A percentile compares a stretch with the other conserved stretches of the same genome.
Conservation (phyloP, 2,329 filamentous ascomycete genomes). For the Chrysoporthe deuterocubensis region DNA sequence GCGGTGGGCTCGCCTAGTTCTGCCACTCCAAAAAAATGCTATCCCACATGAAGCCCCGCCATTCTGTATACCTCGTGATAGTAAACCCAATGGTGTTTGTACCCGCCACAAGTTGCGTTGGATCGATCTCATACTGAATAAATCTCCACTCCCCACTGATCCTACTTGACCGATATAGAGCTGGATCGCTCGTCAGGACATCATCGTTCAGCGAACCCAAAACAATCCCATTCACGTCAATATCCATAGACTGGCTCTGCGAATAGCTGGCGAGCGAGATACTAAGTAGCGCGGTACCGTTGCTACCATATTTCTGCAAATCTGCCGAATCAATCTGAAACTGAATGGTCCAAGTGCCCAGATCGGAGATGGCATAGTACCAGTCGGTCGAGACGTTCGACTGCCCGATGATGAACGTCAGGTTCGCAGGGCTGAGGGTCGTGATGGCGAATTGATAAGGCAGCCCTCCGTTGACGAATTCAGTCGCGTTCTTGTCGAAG, state of each 20-base stretch:
- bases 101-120: constrained; percentile 30
- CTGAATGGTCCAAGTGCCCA: constrained; percentile 42
- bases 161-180: constrained; percentile 52
- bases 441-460: constrained; percentile 51
- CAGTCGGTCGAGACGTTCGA: constrained; percentile 45
- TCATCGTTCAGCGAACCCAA: constrained; percentile 47
- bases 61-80: constrained; percentile 35
- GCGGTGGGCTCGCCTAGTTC: neutral
- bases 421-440: constrained; percentile 47
- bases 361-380: constrained; percentile 52
- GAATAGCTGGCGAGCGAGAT: constrained; percentile 51
- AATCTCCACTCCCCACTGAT: constrained; percentile 52
- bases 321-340: constrained; percentile 33
- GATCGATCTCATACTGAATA: constrained; percentile 43
- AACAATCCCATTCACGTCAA: constrained; percentile 46
- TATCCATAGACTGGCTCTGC: constrained; percentile 49
- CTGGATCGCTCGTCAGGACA: constrained; percentile 46
- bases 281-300: constrained; percentile 42
- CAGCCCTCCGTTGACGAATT: constrained; percentile 48
- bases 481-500: constrained; percentile 50
- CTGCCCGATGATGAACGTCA: constrained; percentile 48
- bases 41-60: constrained; percentile 38
- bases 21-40: constrained; percentile 37
- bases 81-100: constrained; percentile 35
- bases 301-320: constrained; percentile 11